Evolutionary conservation across 2,329 filamentous ascomycete genomes (phyloP).

Genomic region (Calonectria honghensis): DNA sequence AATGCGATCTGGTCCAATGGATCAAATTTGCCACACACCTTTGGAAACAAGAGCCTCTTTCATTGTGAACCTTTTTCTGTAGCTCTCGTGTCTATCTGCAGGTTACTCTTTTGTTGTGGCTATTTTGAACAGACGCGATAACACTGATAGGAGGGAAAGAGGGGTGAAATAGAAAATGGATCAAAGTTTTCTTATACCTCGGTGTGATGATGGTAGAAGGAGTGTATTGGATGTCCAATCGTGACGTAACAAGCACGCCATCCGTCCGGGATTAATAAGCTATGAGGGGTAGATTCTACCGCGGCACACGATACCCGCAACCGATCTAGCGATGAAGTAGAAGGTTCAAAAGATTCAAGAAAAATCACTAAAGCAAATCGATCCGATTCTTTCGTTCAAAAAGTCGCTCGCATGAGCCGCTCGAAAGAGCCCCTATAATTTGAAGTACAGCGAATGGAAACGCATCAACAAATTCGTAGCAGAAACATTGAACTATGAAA

Average conservation of each 20-base stretch:
- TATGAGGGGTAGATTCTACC: conserved; percentile 5
- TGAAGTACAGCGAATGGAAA: too few relatives aligned
- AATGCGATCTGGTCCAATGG: background rate
- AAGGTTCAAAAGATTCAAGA: background rate
- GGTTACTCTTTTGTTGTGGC: background rate
- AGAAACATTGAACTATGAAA: too few relatives aligned
- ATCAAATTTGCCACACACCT: background rate
- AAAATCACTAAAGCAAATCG: background rate
- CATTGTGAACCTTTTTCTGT: background rate
- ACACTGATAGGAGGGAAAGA: background rate
- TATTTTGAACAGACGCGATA: background rate
- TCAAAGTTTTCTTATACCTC: background rate
- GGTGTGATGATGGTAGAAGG: background rate
- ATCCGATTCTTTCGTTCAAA: background rate
- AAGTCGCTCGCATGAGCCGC: background rate
- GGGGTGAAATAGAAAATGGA: background rate
- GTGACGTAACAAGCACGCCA: conserved; percentile 19
- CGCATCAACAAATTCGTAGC: too few relatives aligned
- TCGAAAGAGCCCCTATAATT: too few relatives aligned
- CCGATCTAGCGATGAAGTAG: background rate
- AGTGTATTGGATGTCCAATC: background rate
- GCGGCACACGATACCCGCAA: background rate
- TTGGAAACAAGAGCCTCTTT: conserved; percentile 12
- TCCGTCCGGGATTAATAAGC: conserved; percentile 1
- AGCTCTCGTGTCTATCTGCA: too few relatives aligned